A percentile compares a stretch with the other conserved stretches of the same genome.
These are phyloP conservation scores for Rehmannia glutinosa DNA, from an alignment of 257 asterid genomes.

Conservation along the genomic window DNA sequence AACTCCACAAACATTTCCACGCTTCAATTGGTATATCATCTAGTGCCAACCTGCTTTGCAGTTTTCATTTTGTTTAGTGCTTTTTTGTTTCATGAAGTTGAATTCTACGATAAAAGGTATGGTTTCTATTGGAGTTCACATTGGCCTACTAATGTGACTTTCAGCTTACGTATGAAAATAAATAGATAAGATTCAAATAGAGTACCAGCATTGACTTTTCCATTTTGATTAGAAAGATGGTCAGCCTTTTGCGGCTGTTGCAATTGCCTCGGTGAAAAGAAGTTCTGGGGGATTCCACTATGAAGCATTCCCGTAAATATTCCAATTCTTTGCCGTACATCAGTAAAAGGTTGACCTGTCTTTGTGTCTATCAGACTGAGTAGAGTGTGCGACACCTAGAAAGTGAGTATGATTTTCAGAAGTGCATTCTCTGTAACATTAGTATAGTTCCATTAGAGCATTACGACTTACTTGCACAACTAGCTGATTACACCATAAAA, in stretches of 20 bases:
- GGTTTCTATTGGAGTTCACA: too few species aligned
- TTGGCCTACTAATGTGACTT: too few species aligned
- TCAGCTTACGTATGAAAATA: constrained; percentile 13
- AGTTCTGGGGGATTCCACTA: constrained; percentile 75
- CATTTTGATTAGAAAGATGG: constrained; percentile 31
- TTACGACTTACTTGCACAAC: constrained; percentile 50
- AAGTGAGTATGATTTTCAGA: constrained; percentile 30
- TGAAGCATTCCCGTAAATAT: constrained; percentile 82
- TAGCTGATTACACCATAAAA: constrained; percentile 45
- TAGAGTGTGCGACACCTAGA: constrained; percentile 95
- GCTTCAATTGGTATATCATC: too few species aligned
- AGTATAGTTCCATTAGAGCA: constrained; percentile 17
- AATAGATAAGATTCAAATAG: constrained; percentile 10
- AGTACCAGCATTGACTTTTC: constrained; percentile 50
- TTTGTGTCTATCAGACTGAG: constrained; percentile 76
- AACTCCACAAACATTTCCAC: too few species aligned
- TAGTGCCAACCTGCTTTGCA: too few species aligned
- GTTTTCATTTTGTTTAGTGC: too few species aligned
- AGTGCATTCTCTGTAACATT: not conserved
- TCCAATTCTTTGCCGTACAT: constrained; percentile 66
- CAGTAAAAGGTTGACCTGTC: constrained; percentile 67
- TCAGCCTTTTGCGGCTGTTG: constrained; percentile 32
- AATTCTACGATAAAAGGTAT: too few species aligned
- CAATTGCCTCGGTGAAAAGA: constrained; percentile 47
- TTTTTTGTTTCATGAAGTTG: too few species aligned